phyloP scores from a whole-genome alignment of 2,329 filamentous ascomycete genomes.

The Graphiopsis chlorocephala region DNA sequence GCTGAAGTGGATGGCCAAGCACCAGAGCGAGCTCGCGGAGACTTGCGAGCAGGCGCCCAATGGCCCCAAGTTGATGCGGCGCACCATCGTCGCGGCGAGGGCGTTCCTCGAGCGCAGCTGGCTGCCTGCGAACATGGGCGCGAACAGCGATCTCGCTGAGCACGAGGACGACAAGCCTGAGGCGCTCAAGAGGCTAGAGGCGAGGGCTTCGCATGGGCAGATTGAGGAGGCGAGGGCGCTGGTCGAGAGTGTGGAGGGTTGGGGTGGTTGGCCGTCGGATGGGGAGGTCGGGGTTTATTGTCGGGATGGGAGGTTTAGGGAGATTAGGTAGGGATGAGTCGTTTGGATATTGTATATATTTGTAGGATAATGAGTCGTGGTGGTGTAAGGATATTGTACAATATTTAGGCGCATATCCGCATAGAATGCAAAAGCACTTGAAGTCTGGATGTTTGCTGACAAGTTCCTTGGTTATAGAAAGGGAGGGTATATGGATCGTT shows the following conservation, averaged over 20 bases:
- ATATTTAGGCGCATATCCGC: background rate
- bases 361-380: background rate
- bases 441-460: too few species aligned
- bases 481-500: too few species aligned
- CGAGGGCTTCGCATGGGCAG: constrained; percentile 20
- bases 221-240: constrained; percentile 23
- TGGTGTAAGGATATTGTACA: background rate
- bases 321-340: background rate
- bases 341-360: background rate
- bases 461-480: too few species aligned
- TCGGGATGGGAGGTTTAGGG: constrained; percentile 8
- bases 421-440: too few species aligned
- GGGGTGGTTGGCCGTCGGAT: constrained; percentile 45
- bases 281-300: constrained; percentile 39
- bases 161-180: background rate
- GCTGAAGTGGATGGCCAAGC: constrained; percentile 57
- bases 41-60: constrained; percentile 29
- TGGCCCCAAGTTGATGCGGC: constrained; percentile 34
- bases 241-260: constrained; percentile 34
- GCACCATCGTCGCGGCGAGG: constrained; percentile 40
- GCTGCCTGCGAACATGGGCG: background rate
- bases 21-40: constrained; percentile 41
- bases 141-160: background rate
- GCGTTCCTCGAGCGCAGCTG: constrained; percentile 41
- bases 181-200: constrained; percentile 18